phyloP scores from a whole-genome alignment of 1,139 yeast genomes.

The Diutina ranongensis region DNA sequence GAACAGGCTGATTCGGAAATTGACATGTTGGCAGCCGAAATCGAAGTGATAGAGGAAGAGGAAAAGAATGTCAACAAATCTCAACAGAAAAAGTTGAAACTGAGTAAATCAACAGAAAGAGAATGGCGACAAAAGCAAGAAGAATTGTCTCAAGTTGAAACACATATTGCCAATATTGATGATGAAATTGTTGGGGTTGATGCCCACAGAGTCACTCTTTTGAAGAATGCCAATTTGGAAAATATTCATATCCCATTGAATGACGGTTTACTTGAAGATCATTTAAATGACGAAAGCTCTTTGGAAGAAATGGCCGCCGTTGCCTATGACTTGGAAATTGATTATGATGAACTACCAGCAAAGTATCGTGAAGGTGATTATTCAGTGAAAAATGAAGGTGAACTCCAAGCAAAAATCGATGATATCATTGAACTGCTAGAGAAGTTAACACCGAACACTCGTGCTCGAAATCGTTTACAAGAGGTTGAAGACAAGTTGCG shows the following conservation, averaged over 20 bases:
- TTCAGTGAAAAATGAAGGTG: conserved; percentile 30
- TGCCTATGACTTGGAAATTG: conserved; percentile 41
- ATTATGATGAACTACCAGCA: conserved; percentile 39
- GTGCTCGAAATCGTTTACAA: conserved; percentile 65
- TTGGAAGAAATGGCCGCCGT: conserved; percentile 27
- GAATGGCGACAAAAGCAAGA: conserved; percentile 30
- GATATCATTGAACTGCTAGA: conserved; percentile 37
- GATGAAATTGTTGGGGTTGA: conserved; percentile 46
- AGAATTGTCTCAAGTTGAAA: conserved; percentile 23
- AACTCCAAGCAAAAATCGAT: conserved; percentile 29
- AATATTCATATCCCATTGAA: conserved; percentile 53
- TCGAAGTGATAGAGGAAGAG: conserved; percentile 9
- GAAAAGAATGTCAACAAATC: conserved; percentile 38
- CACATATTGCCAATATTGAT: conserved; percentile 9
- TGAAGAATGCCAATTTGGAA: conserved; percentile 69
- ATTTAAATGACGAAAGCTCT: conserved; percentile 24
- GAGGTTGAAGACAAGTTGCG: conserved; percentile 56
- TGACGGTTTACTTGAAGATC: conserved; percentile 40
- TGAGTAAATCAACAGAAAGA: conserved; percentile 27
- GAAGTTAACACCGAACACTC: conserved; percentile 63
- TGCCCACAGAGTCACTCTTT: conserved; percentile 46
- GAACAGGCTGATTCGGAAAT: conserved; percentile 32
- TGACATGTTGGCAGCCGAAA: conserved; percentile 23
- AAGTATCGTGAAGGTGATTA: conserved; percentile 27
- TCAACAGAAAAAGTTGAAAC: neutral